Evolutionary conservation across 768 basidiomycete species (phyloP).

Genomic region (Suillus clintonianus): DNA sequence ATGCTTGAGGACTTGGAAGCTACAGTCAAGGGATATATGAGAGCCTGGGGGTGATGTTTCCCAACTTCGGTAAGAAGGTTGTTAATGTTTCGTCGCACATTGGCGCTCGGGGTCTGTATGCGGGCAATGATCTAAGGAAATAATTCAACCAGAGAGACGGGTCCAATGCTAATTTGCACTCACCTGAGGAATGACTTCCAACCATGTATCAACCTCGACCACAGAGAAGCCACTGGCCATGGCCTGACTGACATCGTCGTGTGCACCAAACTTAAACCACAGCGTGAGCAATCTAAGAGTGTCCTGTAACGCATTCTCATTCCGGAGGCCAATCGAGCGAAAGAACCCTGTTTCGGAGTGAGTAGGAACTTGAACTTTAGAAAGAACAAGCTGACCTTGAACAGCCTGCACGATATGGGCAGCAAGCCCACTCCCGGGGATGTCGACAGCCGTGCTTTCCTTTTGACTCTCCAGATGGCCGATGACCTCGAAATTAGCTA

Average conservation of each 20-base stretch:
- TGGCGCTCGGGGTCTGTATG: constrained; percentile 89
- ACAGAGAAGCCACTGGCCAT: constrained; percentile 85
- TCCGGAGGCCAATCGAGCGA: constrained; percentile 88
- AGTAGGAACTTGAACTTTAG: not conserved
- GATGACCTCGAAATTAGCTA: constrained; percentile 95
- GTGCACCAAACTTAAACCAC: constrained; percentile 97
- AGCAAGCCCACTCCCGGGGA: constrained; percentile 65
- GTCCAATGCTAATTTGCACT: constrained; percentile 5
- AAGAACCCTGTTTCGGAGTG: constrained; percentile 72
- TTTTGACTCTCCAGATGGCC: constrained; percentile 71
- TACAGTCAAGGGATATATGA: constrained; percentile 94
- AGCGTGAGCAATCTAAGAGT: constrained; percentile 89
- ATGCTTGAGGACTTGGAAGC: constrained; percentile 93
- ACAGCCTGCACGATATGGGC: constrained; percentile 90
- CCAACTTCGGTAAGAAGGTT: constrained; percentile 89
- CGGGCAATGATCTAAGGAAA: constrained; percentile 87
- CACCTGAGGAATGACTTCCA: constrained; percentile 98
- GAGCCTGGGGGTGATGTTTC: constrained; percentile 94
- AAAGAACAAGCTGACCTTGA: constrained; percentile 54
- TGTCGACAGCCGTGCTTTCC: constrained; percentile 55
- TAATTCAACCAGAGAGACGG: not conserved
- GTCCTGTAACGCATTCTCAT: constrained; percentile 91
- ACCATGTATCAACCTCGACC: constrained; percentile 96
- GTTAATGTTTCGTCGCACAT: constrained; percentile 88
- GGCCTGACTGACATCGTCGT: constrained; percentile 86